A percentile compares a stretch with the other conserved stretches of the same genome.
phyloP scores from a whole-genome alignment of 345 rosid species.

The Corymbia maculata region DNA sequence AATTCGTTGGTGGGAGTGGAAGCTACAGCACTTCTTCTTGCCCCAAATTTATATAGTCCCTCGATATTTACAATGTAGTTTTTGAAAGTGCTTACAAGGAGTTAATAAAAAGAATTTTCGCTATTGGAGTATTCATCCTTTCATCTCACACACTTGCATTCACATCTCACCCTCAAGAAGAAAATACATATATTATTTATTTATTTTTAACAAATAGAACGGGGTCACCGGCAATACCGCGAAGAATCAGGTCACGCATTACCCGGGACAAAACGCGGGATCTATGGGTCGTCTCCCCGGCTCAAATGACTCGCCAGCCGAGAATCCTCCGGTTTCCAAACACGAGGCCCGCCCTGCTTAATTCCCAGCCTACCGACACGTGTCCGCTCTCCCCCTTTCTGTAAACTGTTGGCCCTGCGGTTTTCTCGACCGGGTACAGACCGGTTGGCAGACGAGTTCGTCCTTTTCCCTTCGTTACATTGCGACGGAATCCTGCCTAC shows the following conservation, averaged over 20 bases:
- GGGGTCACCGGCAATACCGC: background rate
- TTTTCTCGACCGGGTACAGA: background rate
- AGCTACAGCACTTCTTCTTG: no score
- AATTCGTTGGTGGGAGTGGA: no score
- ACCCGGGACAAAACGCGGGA: background rate
- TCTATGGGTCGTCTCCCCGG: background rate
- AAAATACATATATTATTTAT: no score
- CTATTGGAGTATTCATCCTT: no score
- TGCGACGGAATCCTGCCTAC: background rate
- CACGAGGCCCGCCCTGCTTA: no score
- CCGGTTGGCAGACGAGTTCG: background rate
- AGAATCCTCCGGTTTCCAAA: no score
- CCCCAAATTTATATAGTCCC: no score
- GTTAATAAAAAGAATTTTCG: no score
- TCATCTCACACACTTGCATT: no score
- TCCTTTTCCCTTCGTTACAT: background rate
- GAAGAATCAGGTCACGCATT: background rate
- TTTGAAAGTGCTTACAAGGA: no score
- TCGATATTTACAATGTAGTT: no score
- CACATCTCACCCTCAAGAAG: no score
- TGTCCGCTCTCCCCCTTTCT: background rate
- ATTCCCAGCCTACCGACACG: background rate
- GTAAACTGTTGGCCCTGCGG: background rate
- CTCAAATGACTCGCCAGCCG: background rate
- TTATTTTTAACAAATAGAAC: background rate